Evolutionary conservation across 306 rosid genomes (phyloP).

Genomic region (Carpinus fangiana): DNA sequence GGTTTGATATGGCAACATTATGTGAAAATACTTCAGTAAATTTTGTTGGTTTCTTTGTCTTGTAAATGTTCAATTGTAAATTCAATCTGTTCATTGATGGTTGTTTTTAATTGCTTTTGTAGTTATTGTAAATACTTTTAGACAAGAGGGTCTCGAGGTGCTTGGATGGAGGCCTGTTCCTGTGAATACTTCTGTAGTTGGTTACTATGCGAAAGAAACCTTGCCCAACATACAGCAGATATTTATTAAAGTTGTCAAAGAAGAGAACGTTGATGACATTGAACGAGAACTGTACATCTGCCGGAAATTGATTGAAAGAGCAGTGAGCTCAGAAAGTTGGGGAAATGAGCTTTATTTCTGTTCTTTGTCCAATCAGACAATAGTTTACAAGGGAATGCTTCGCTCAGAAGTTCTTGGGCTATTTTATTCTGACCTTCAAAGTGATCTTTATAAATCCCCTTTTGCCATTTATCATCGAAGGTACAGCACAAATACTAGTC

Average conservation of each 20-base stretch:
- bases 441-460: constrained; percentile 78
- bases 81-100: constrained; percentile 35
- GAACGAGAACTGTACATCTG: constrained; percentile 96
- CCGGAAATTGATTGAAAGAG: constrained; percentile 91
- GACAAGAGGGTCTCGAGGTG: constrained; percentile 97
- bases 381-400: constrained; percentile 99
- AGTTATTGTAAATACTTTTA: constrained; percentile 79
- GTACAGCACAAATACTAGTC: constrained; percentile 97
- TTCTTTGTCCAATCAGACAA: constrained; percentile 94
- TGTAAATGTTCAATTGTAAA: not conserved
- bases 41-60: not conserved
- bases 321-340: constrained; percentile 82
- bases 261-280: constrained; percentile 91
- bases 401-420: constrained; percentile 95
- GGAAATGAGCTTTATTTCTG: constrained; percentile 96
- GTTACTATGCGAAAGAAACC: constrained; percentile 88
- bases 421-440: constrained; percentile 91
- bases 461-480: constrained; percentile 98
- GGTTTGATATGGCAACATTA: not conserved
- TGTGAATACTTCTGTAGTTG: constrained; percentile 83
- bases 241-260: constrained; percentile 82
- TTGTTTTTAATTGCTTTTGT: constrained; percentile 42
- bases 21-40: not conserved
- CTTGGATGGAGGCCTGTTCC: constrained; percentile 99
- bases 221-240: constrained; percentile 96